Evolutionary conservation across 306 rosid species (phyloP).

Genomic region (Psophocarpus tetragonolobus): DNA sequence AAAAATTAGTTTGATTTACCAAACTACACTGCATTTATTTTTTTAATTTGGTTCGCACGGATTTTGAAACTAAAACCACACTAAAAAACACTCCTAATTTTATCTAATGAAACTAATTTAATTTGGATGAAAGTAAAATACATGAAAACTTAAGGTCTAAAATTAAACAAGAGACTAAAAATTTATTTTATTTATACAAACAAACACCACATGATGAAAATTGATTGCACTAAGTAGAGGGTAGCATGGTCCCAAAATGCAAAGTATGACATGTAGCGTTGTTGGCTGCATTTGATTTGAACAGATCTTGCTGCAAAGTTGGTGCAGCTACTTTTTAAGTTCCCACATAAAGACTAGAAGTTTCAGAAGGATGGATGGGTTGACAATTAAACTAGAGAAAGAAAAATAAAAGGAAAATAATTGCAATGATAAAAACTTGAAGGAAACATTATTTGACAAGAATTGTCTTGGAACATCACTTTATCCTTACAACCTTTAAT

Average conservation of each 20-base stretch:
- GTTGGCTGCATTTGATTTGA: conserved; percentile 35
- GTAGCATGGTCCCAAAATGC: conserved; percentile 27
- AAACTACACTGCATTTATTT: too few relatives aligned
- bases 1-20: too few relatives aligned
- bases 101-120: too few relatives aligned
- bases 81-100: too few relatives aligned
- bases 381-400: conserved; percentile 43
- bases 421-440: conserved; percentile 31
- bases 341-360: conserved; percentile 30
- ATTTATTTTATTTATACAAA: too few relatives aligned
- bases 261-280: conserved; percentile 24
- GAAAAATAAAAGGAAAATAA: background rate
- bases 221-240: background rate
- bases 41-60: too few relatives aligned
- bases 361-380: conserved; percentile 33
- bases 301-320: conserved; percentile 47
- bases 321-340: conserved; percentile 53
- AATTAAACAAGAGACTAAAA: too few relatives aligned
- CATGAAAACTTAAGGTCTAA: too few relatives aligned
- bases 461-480: conserved; percentile 31
- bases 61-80: too few relatives aligned
- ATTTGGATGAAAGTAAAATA: background rate
- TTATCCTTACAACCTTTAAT: conserved; percentile 32
- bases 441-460: conserved; percentile 36
- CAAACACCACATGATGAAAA: background rate